These are phyloP conservation scores for Thalassiosira hispida DNA, from an alignment of 352 stramenopile genomes.

Conservation along the genomic window DNA sequence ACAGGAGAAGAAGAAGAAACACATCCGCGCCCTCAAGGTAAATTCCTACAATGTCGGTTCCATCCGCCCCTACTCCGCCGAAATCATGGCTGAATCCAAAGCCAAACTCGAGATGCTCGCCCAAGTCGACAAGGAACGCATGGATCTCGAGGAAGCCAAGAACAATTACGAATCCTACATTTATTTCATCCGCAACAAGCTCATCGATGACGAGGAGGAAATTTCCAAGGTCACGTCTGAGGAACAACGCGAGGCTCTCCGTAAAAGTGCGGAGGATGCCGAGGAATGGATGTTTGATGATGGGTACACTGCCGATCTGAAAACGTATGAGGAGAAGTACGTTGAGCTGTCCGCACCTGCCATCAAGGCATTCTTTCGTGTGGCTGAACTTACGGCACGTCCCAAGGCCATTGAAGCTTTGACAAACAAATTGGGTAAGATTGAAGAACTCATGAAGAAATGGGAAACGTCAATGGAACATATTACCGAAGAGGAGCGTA, in stretches of 20 bases:
- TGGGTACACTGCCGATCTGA: conserved; percentile 88
- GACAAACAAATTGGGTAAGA: conserved; percentile 68
- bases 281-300: conserved; percentile 93
- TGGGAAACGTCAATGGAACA: conserved; percentile 79
- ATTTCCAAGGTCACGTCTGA: conserved; percentile 86
- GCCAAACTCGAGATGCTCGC: conserved; percentile 72
- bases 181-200: conserved; percentile 91
- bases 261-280: conserved; percentile 84
- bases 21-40: conserved; percentile 87
- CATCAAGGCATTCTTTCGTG: conserved; percentile 90
- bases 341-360: conserved; percentile 86
- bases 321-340: conserved; percentile 89
- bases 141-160: conserved; percentile 86
- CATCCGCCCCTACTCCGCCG: conserved; percentile 65
- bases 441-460: conserved; percentile 78
- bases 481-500: conserved; percentile 91
- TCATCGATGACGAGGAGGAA: conserved; percentile 88
- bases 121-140: conserved; percentile 76
- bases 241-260: conserved; percentile 88
- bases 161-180: conserved; percentile 93
- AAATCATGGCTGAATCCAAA: conserved; percentile 77
- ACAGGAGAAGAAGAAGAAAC: conserved; percentile 89
- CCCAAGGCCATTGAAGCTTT: conserved; percentile 87
- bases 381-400: conserved; percentile 88
- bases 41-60: conserved; percentile 78